These are phyloP conservation scores for Zasmidium angulare DNA, from an alignment of 2,329 filamentous ascomycete genomes.

Conservation along the genomic window DNA sequence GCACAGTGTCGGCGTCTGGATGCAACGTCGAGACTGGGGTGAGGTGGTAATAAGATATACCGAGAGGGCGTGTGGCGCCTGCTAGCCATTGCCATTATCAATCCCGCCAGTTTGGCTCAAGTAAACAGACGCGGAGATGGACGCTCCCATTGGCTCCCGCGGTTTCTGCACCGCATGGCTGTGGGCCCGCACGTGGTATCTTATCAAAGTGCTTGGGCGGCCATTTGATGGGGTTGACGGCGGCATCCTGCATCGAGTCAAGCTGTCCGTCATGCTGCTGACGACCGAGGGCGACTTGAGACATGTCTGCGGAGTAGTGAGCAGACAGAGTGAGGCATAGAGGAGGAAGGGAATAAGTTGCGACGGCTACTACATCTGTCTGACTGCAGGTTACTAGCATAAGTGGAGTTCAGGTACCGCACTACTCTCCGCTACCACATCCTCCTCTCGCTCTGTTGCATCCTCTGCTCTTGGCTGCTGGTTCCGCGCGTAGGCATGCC, in stretches of 20 bases:
- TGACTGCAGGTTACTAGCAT: background rate
- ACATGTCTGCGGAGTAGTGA: background rate
- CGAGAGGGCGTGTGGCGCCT: background rate
- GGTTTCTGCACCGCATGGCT: background rate
- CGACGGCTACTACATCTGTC: background rate
- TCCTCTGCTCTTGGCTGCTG: background rate
- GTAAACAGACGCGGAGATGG: background rate
- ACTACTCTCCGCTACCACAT: background rate
- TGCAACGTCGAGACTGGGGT: background rate
- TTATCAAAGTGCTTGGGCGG: background rate
- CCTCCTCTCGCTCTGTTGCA: background rate
- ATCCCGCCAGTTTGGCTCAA: background rate
- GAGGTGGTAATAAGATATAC: constrained; percentile 3
- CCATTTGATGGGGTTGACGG: background rate
- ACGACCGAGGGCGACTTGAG: background rate
- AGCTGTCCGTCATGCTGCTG: background rate
- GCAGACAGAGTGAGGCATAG: too few species aligned
- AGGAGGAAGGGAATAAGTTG: background rate
- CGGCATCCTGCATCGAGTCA: background rate
- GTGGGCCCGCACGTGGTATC: background rate
- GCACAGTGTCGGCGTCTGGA: background rate
- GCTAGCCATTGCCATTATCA: constrained; percentile 1
- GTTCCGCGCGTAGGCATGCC: background rate
- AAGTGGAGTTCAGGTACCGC: background rate
- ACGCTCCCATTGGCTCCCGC: background rate